Evolutionary conservation across 1,284 basidiomycete species (phyloP), one percentile per base, ranked within the genome.

Genomic region (Exsudoporus floridanus): DNA sequence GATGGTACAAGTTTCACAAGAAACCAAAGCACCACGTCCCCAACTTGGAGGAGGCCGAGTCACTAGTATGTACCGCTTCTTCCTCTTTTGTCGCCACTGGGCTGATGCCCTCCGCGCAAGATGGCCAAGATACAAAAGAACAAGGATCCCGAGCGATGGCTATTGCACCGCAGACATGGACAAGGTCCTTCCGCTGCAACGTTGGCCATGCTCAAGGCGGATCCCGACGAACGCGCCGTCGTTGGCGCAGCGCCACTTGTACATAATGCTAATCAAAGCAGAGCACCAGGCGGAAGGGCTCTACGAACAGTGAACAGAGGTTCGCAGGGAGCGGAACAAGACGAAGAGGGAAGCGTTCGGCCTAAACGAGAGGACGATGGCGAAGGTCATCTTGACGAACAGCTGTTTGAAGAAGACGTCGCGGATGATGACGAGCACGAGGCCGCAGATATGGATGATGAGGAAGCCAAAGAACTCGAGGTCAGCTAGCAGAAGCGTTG

Each of bases 1-100:
- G 92, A 43, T 94, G 89, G 87, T 94, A 94, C 76, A 91, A 91
- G 70, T 93, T 94, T 66, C 88, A 89, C 72, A 91, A 90, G 75
- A 86, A 84, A 61, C 79, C 88, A 40, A 85, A 84, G 56, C 83
- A 90, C 62, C 77, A 82, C 60, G 76, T 90, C 31, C 83, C 88
- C 39, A 80, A 79, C 46, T 64, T 81, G 37, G 83, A 86, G 56
- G 88, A 91, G 66, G 88, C 88, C 14, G 85, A 88, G 64, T 77
- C 81, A 42, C 74, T 91, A 66, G 90, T 92, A 71, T 65, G 78
- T 67, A 21, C 60, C 70, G 62, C 70, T 75, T 68, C 63, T 63
- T 49, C 59, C 41, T 53, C 46, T 41, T 7, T 40, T 10, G 21
- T 34, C 25, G 10, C 46, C 1, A 16, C 18, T 27, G 4, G 21